phyloP scores from a whole-genome alignment of 2,329 filamentous ascomycete species.

The Cladosporium velox region DNA sequence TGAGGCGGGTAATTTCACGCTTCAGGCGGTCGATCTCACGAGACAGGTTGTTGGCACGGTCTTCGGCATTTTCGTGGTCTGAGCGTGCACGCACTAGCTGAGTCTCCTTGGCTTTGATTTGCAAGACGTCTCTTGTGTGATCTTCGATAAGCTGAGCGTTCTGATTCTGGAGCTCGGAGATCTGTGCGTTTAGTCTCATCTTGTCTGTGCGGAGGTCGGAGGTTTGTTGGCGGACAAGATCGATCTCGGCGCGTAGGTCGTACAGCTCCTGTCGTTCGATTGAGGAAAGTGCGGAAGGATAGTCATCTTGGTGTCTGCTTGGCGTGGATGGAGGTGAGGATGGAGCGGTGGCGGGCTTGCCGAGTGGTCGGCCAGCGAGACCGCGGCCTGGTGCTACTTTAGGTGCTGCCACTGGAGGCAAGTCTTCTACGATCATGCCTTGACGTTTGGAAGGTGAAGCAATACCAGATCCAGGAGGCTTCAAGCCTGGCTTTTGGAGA shows the following conservation, averaged over 20 bases:
- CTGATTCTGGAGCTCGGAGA: conserved; percentile 93
- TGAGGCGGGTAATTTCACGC: conserved; percentile 68
- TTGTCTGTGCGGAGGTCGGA: conserved; percentile 84
- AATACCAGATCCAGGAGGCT: conserved; percentile 34
- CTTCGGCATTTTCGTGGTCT: conserved; percentile 85
- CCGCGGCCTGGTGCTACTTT: conserved; percentile 60
- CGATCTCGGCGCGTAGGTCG: conserved; percentile 81
- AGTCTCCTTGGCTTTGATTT: conserved; percentile 97
- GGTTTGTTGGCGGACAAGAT: conserved; percentile 70
- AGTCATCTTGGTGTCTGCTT: conserved; percentile 48
- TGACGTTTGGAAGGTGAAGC: conserved; percentile 35
- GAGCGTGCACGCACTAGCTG: conserved; percentile 89
- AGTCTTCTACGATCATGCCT: conserved; percentile 32
- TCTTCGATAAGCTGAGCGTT: conserved; percentile 97
- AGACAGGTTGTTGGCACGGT: conserved; percentile 78
- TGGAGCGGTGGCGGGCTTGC: conserved; percentile 62
- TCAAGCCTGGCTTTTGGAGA: conserved; percentile 46
- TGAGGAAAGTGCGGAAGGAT: conserved; percentile 64
- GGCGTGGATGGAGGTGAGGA: conserved; percentile 61
- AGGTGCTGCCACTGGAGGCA: conserved; percentile 39
- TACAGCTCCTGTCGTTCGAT: conserved; percentile 92
- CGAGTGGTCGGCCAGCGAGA: conserved; percentile 80
- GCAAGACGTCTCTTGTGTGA: conserved; percentile 90
- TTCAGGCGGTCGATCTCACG: conserved; percentile 92
- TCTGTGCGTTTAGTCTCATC: conserved; percentile 77